phyloP scores from a whole-genome alignment of 2,329 filamentous ascomycete genomes.

The Hypoxylon sp. region DNA sequence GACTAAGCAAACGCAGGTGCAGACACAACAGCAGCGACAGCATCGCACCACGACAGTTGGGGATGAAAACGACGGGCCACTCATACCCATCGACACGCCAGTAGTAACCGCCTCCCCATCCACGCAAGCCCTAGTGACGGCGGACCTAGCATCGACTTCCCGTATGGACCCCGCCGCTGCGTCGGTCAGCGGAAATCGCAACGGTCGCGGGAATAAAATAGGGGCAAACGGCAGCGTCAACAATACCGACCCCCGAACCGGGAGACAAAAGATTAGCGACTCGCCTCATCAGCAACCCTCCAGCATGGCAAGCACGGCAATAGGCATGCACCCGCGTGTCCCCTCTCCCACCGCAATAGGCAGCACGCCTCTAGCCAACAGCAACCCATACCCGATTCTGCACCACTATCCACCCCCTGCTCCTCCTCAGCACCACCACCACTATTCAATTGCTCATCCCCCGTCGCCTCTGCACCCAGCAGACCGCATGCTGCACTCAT shows the following conservation, averaged over 20 bases:
- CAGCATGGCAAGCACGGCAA: background rate
- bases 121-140: background rate
- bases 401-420: slow-evolving; percentile 11
- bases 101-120: slow-evolving; percentile 8
- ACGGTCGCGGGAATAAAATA: background rate
- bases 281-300: slow-evolving; percentile 4
- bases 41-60: background rate
- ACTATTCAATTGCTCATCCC: slow-evolving; percentile 3
- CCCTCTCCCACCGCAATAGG: slow-evolving; percentile 14
- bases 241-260: background rate
- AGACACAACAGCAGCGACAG: background rate
- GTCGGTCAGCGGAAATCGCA: slow-evolving; percentile 13
- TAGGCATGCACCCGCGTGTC: slow-evolving; percentile 13
- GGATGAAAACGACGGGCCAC: background rate
- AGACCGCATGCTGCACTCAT: slow-evolving; percentile 16
- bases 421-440: background rate
- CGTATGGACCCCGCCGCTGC: slow-evolving; percentile 21
- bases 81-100: background rate
- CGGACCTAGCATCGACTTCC: background rate
- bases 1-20: background rate
- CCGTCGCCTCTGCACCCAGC: slow-evolving; percentile 10
- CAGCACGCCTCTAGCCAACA: slow-evolving; percentile 18
- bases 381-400: slow-evolving; percentile 15
- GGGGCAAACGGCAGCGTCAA: slow-evolving; percentile 4
- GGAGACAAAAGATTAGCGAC: slow-evolving; percentile 4